These are phyloP conservation scores for Epichloe sp. DNA, from an alignment of 2,329 filamentous ascomycete genomes.

Conservation along the genomic window DNA sequence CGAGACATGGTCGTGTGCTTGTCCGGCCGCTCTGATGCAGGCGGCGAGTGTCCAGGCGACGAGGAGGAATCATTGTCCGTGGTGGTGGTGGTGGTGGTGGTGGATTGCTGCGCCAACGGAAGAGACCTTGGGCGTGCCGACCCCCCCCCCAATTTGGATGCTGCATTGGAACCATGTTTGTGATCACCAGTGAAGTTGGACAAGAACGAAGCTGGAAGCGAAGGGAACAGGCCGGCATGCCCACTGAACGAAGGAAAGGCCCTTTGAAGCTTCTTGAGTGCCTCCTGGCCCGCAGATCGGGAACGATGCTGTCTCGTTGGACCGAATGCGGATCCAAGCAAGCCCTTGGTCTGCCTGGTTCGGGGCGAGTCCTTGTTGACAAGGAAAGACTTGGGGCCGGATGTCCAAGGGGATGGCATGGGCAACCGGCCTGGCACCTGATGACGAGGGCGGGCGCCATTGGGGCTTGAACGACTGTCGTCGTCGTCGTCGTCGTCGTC, in stretches of 20 bases:
- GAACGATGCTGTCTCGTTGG: conserved; percentile 35
- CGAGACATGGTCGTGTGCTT: background rate
- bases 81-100: background rate
- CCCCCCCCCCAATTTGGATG: background rate
- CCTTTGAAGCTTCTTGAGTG: conserved; percentile 42
- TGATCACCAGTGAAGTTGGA: conserved; percentile 21
- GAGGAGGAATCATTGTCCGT: background rate
- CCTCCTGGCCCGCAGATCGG: conserved; percentile 42
- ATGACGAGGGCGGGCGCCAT: background rate
- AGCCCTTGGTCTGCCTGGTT: conserved; percentile 15
- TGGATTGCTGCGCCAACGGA: background rate
- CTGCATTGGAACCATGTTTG: conserved; percentile 2
- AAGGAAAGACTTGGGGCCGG: conserved; percentile 9
- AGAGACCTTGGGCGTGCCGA: background rate
- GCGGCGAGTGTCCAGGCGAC: background rate
- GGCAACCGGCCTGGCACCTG: conserved; percentile 2
- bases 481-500: conserved; percentile 5
- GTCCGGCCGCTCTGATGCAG: background rate
- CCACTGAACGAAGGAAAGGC: conserved; percentile 38
- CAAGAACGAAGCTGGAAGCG: conserved; percentile 29
- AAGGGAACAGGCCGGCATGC: conserved; percentile 22
- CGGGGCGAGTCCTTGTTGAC: conserved; percentile 9
- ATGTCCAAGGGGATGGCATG: conserved; percentile 19
- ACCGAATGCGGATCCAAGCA: conserved; percentile 33
- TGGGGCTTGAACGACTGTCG: conserved; percentile 6